phyloP scores from a whole-genome alignment of 1,139 yeast species.

The Kluyveromyces marxianus region DNA sequence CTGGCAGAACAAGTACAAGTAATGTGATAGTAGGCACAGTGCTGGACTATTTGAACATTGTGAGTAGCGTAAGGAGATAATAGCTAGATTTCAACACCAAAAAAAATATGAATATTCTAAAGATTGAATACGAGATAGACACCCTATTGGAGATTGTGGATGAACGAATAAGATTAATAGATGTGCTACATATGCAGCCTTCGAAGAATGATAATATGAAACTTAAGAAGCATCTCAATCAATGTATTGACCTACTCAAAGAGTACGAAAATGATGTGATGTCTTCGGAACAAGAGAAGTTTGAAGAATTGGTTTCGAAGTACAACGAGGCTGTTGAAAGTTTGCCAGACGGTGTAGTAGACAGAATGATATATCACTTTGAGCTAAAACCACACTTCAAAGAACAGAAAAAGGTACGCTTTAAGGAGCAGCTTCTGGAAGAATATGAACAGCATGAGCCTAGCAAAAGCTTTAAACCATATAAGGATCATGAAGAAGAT shows the following conservation, averaged over 20 bases:
- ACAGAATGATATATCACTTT: slow-evolving; percentile 14
- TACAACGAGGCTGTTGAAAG: slow-evolving; percentile 10
- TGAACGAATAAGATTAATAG: slow-evolving; percentile 22
- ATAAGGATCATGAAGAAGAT: slow-evolving; percentile 15
- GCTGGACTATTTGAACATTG: too few species aligned
- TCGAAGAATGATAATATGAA: slow-evolving; percentile 21
- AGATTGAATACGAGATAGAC: slow-evolving; percentile 22
- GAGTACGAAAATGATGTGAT: slow-evolving; percentile 7
- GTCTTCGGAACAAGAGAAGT: not conserved
- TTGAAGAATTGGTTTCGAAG: not conserved
- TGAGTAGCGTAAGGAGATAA: not conserved
- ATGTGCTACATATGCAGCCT: slow-evolving; percentile 18
- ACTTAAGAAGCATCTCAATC: slow-evolving; percentile 19
- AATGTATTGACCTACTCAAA: slow-evolving; percentile 13
- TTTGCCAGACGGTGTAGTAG: slow-evolving; percentile 13
- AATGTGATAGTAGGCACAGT: too few species aligned
- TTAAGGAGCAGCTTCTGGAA: slow-evolving; percentile 19
- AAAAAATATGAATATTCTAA: slow-evolving; percentile 14
- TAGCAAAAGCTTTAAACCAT: slow-evolving; percentile 16
- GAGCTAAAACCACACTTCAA: not conserved
- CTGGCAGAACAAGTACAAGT: too few species aligned
- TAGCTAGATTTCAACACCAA: not conserved
- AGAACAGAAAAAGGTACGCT: slow-evolving; percentile 23
- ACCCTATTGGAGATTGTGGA: slow-evolving; percentile 22
- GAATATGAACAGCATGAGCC: slow-evolving; percentile 7